Base-by-base conservation (phyloP, 148 eudicot genomes). In the Fagopyrum tataricum region DNA sequence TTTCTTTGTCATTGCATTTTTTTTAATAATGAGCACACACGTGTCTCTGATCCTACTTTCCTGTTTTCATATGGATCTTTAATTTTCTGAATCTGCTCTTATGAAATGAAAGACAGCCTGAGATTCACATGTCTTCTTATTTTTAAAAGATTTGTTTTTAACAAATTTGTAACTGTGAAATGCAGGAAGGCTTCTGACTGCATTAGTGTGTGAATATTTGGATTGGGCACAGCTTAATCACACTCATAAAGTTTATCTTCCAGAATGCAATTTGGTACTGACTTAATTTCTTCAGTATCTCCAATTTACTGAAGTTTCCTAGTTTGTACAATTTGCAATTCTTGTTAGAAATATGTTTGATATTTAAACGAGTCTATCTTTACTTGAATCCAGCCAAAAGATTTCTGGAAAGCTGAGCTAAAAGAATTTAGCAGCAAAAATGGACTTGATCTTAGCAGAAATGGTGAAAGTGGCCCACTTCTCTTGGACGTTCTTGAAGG, bases 401-500 rank as follows among this genome's bases (percentile, higher is more conserved):
- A 95, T 66, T 83, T 73, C 67, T 95, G 97, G 99, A 95, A 95
- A 78, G 79, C 92, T 31, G 97, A 95, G 83, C 75, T 95, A 77
- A 90, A 91, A 80, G 99, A 95, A 67, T 92, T 95, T 73, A 88
- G 97, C 79, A 85, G 81, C 90, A 92, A 91, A 77, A 88, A 88
- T 77, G 97, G 97, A 74, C 89, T 90, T 73, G 97, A 95, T 74
- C 79, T 91, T 53, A 88, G 89, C 80, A 84, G 85, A 84, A 91
- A 88, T 73, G 97, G 96, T 55, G 97, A 91, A 69, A 88, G 96
- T 82, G 96, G 91, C 56, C 99, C 97, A 67, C 81, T 90, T 79
- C 91, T 95, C 70, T 80, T 95, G 78, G 96, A 95, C 78, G 96
- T 90, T 79, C 97, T 95, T 77, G 96, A 91, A 85, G 97, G 99